These are phyloP conservation scores for Solanum ahanhuiri DNA, from an alignment of 257 asterid species.

Conservation along the genomic window DNA sequence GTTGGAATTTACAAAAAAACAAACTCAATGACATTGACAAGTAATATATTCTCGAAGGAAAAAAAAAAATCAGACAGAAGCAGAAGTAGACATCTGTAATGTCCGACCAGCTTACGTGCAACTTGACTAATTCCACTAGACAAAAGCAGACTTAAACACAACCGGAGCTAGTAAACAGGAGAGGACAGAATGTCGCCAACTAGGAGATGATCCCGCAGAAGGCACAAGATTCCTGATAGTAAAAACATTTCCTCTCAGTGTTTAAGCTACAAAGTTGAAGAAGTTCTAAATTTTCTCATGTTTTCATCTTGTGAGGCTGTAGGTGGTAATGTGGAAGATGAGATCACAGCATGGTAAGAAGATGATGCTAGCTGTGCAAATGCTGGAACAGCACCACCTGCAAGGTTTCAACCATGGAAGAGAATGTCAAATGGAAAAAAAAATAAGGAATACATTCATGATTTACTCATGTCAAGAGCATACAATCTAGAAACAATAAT, in stretches of 20 bases:
- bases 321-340: conserved; percentile 41
- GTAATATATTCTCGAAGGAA: neutral
- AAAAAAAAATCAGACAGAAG: neutral
- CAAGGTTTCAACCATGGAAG: conserved; percentile 10
- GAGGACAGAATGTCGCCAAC: too few species aligned
- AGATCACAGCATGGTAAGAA: conserved; percentile 54
- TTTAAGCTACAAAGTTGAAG: conserved; percentile 11
- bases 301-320: conserved; percentile 33
- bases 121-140: neutral
- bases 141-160: neutral
- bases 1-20: neutral
- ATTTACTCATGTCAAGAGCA: neutral
- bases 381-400: conserved; percentile 93
- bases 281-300: conserved; percentile 8
- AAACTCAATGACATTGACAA: neutral
- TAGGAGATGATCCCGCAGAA: neutral
- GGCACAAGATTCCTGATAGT: neutral
- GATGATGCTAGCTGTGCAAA: conserved; percentile 77
- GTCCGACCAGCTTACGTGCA: too few species aligned
- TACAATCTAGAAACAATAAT: neutral
- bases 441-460: neutral
- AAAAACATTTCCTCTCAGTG: neutral
- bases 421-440: neutral
- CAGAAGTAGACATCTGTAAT: too few species aligned
- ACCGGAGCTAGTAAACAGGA: neutral